Evolutionary conservation across 148 eudicot species (phyloP).

Genomic region (Silene latifolia): DNA sequence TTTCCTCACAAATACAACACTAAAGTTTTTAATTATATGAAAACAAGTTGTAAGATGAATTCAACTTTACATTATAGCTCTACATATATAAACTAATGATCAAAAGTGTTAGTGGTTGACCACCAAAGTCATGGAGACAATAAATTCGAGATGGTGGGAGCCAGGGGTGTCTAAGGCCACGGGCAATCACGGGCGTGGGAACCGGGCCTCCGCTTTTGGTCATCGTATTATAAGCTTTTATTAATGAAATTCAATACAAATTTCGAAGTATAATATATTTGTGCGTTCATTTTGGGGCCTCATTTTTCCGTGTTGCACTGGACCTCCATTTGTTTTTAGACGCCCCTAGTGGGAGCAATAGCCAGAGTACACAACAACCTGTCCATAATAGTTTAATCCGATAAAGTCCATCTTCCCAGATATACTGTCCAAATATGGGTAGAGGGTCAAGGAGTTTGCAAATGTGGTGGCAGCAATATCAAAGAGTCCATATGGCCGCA

Average conservation of each 20-base stretch:
- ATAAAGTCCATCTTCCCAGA: constrained; percentile 79
- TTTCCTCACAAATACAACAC: background rate
- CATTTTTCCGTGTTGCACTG: too few relatives aligned
- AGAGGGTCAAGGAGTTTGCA: constrained; percentile 74
- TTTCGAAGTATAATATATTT: too few relatives aligned
- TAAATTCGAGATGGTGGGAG: background rate
- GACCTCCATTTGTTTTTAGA: too few relatives aligned
- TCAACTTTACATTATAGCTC: background rate
- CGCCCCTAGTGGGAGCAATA: background rate
- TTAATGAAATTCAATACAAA: too few relatives aligned
- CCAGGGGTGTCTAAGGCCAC: too few relatives aligned
- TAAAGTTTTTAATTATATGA: background rate
- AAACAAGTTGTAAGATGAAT: background rate
- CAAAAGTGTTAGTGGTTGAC: background rate
- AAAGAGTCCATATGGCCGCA: constrained; percentile 95
- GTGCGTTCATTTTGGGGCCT: too few relatives aligned
- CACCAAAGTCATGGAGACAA: background rate
- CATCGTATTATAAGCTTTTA: too few relatives aligned
- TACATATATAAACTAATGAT: background rate
- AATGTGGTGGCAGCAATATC: constrained; percentile 79
- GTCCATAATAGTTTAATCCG: constrained; percentile 94
- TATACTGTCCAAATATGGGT: constrained; percentile 67
- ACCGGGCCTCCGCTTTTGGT: too few relatives aligned
- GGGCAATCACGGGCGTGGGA: too few relatives aligned
- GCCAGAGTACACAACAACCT: constrained; percentile 39